These are phyloP conservation scores for Quercus glauca DNA, from an alignment of 306 rosid genomes.

Conservation along the genomic window DNA sequence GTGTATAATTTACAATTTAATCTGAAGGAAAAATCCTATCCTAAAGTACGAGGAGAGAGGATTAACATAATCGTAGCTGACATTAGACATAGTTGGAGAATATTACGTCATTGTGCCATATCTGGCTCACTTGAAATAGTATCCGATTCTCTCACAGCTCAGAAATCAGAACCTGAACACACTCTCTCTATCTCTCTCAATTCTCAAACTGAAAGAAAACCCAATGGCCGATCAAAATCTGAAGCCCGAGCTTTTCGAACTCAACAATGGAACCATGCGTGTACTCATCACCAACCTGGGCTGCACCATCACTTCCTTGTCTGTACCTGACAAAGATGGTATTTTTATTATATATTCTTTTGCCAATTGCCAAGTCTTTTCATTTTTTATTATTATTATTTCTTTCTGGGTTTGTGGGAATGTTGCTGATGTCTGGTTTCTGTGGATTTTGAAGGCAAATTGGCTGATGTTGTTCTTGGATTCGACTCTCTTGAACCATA, in stretches of 20 bases:
- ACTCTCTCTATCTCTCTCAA: background rate
- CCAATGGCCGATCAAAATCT: constrained; percentile 73
- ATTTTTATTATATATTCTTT: background rate
- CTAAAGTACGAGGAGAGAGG: no score
- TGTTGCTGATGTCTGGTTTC: constrained; percentile 3
- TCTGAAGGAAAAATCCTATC: no score
- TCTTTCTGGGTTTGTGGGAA: background rate
- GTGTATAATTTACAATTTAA: no score
- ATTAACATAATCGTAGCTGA: no score
- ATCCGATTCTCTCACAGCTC: background rate
- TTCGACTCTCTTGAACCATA: constrained; percentile 83
- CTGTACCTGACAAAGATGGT: constrained; percentile 82
- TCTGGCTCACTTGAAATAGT: background rate
- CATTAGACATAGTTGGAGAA: background rate
- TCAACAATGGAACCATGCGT: constrained; percentile 76
- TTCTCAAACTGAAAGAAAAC: background rate
- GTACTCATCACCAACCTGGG: constrained; percentile 73
- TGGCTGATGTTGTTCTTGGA: constrained; percentile 93
- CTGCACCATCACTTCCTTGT: constrained; percentile 88
- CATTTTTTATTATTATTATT: background rate
- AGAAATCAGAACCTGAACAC: background rate
- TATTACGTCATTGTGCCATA: background rate
- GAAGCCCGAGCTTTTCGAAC: constrained; percentile 76
- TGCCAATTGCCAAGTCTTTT: no score
- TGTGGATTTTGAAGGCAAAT: constrained; percentile 46